Evolutionary conservation across 163 green algal genomes (phyloP).

Genomic region (Trebouxiophyceae sp.): DNA sequence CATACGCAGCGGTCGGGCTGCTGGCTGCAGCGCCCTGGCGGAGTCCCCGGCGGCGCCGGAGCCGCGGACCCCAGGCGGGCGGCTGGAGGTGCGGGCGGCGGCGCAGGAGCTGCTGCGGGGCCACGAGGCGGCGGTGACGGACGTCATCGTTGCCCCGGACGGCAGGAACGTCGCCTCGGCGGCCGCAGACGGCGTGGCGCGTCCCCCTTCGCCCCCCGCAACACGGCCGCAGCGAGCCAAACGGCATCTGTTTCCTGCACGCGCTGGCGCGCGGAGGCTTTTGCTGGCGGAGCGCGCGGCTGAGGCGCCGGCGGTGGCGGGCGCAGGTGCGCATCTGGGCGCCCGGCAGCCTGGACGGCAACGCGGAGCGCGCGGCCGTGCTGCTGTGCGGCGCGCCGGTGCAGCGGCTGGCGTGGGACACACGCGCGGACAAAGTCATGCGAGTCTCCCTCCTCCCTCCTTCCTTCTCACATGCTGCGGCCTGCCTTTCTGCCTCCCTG

Average conservation of each 20-base stretch:
- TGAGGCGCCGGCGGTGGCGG: too few species aligned
- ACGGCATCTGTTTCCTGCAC: neutral
- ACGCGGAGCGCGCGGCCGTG: slow-evolving; percentile 6
- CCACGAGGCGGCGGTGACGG: slow-evolving; percentile 13
- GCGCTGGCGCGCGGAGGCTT: too few species aligned
- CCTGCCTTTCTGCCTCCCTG: neutral
- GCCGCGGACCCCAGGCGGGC: neutral
- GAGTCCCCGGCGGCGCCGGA: too few species aligned
- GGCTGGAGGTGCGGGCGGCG: neutral
- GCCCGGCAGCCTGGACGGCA: slow-evolving; percentile 3
- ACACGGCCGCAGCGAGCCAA: neutral
- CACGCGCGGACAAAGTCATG: slow-evolving; percentile 44
- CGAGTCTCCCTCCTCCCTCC: neutral
- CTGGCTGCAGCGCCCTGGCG: too few species aligned
- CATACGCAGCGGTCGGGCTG: neutral
- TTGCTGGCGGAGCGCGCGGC: too few species aligned
- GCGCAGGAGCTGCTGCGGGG: slow-evolving; percentile 10
- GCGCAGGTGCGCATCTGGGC: slow-evolving; percentile 21
- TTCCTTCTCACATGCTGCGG: neutral
- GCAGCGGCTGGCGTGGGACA: slow-evolving; percentile 37
- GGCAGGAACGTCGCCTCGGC: slow-evolving; percentile 24
- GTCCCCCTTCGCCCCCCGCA: slow-evolving; percentile 7
- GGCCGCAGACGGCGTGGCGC: slow-evolving; percentile 18
- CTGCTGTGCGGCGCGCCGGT: slow-evolving; percentile 30
- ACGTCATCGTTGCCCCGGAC: slow-evolving; percentile 7